phyloP scores from a whole-genome alignment of 108 stramenopile species.

The Pseudonitzschia multiseries region DNA sequence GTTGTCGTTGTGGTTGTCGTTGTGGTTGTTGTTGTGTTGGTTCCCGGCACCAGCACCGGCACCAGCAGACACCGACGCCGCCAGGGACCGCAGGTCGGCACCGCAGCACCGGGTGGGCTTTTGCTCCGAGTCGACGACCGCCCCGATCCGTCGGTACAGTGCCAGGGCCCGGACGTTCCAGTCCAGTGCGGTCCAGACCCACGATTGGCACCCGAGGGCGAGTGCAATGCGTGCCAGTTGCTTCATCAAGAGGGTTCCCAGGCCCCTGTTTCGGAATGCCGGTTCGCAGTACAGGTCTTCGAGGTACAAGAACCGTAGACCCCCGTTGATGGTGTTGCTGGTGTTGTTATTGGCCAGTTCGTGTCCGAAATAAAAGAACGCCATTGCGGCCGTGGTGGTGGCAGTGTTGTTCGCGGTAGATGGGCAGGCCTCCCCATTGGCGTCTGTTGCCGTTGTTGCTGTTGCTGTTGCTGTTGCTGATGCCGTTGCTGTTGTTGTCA shows the following conservation, averaged over 20 bases:
- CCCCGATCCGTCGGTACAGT: slow-evolving; percentile 55
- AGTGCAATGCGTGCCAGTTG: slow-evolving; percentile 40
- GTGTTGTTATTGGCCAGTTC: slow-evolving; percentile 6
- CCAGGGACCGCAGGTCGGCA: slow-evolving; percentile 23
- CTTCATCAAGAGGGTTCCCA: slow-evolving; percentile 46
- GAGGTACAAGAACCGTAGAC: slow-evolving; percentile 53
- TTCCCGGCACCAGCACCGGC: too few relatives aligned
- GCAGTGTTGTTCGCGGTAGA: too few relatives aligned
- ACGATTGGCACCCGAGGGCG: slow-evolving; percentile 27
- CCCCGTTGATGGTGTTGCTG: background rate
- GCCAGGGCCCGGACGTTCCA: slow-evolving; percentile 48
- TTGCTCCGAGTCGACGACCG: slow-evolving; percentile 29
- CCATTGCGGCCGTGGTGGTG: slow-evolving; percentile 42
- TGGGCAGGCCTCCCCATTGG: too few relatives aligned
- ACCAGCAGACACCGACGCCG: too few relatives aligned
- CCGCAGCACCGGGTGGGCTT: slow-evolving; percentile 36
- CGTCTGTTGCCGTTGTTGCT: background rate
- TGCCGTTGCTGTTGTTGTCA: background rate
- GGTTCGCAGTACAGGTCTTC: slow-evolving; percentile 69
- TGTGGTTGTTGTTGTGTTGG: too few relatives aligned
- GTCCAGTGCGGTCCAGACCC: slow-evolving; percentile 64
- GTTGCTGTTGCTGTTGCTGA: background rate
- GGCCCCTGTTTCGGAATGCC: slow-evolving; percentile 39
- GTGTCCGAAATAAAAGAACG: slow-evolving; percentile 53
- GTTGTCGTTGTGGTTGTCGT: too few relatives aligned